Evolutionary conservation across 208 protist species (phyloP), one percentile per base, ranked within the genome.

Genomic region (Tritrichomonas musculus): DNA sequence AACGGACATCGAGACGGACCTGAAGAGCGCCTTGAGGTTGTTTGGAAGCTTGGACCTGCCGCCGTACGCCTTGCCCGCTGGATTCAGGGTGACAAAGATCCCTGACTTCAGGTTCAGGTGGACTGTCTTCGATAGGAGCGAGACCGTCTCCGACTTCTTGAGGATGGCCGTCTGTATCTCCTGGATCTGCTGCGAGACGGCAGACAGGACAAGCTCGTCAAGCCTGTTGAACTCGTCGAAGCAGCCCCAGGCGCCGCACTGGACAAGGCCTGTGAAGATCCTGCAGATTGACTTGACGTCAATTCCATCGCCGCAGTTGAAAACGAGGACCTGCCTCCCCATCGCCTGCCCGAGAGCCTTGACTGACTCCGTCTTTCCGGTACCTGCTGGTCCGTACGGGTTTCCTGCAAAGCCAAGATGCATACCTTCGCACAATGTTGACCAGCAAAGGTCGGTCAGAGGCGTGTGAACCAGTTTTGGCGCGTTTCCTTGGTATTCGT

Each of bases 201-300:
- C 98, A 3, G 98, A 99, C 17, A 99, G 96, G 94, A 99, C 98
- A 93, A 99, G 97, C 80, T 98, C 97, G 94, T 99, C 98, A 44
- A 99, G 96, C 39, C 98, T 97, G 95, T 99, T 99, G 96, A 99
- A 99, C 96, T 99, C 98, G 95, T 99, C 98, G 95, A 99, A 99
- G 96, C 98, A 99, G 41, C 98, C 98, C 98, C 98, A 99, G 57
- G 98, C 98, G 13, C 98, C 98, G 94, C 98, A 99, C 95, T 99
- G 99, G 65, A 99, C 98, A 33, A 99, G 96, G 14, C 98, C 98
- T 41, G 97, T 98, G 96, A 99, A 99, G 94, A 99, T 99, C 93
- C 98, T 96, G 11, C 98, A 98, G 97, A 99, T 99, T 27, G 97
- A 98, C 94, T 99, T 98, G 95, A 98, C 98, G 94, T 99, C 98